Percentiles rank a stretch among this genome's conserved stretches.
Evolutionary conservation across 768 basidiomycete species (phyloP).

Genomic region (Panus rudis): DNA sequence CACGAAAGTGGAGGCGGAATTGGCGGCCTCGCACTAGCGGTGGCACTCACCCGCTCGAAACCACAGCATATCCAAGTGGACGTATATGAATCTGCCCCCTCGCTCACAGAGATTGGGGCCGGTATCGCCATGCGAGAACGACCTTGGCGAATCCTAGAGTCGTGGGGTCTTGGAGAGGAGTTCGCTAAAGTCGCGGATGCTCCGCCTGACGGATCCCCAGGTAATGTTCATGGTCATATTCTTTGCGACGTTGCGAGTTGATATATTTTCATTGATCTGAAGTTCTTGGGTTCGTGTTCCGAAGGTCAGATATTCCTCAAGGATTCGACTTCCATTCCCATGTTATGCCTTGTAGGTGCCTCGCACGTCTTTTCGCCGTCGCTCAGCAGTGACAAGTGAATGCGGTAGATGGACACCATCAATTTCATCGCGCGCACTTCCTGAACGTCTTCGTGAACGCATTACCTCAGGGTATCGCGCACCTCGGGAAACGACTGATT

Average conservation of each 20-base stretch:
- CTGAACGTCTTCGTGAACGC: constrained; percentile 17
- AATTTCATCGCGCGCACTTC: constrained; percentile 24
- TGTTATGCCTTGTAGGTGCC: too few relatives aligned
- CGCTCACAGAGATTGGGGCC: constrained; percentile 17
- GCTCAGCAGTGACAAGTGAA: neutral
- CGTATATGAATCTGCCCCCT: constrained; percentile 18
- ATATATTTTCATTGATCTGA: neutral
- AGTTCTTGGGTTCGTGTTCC: neutral
- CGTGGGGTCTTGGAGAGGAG: constrained; percentile 15
- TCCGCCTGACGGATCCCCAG: neutral
- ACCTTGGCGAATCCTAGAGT: constrained; percentile 15
- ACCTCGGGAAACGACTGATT: constrained; percentile 26
- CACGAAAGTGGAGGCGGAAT: constrained; percentile 25
- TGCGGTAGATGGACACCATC: neutral
- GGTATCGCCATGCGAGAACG: constrained; percentile 19
- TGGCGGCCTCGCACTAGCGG: constrained; percentile 19
- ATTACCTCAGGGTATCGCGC: constrained; percentile 14
- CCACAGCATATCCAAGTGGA: constrained; percentile 16
- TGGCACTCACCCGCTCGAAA: constrained; percentile 12
- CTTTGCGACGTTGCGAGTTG: neutral
- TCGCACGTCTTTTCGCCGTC: too few relatives aligned
- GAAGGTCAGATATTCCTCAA: neutral
- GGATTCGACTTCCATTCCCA: neutral
- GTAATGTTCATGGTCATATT: neutral
- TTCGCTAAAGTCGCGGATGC: constrained; percentile 3